A percentile compares a stretch with the other conserved stretches of the same genome.
These are phyloP conservation scores for Atalantia buxifolia DNA, from an alignment of 345 rosid genomes.

Conservation along the genomic window DNA sequence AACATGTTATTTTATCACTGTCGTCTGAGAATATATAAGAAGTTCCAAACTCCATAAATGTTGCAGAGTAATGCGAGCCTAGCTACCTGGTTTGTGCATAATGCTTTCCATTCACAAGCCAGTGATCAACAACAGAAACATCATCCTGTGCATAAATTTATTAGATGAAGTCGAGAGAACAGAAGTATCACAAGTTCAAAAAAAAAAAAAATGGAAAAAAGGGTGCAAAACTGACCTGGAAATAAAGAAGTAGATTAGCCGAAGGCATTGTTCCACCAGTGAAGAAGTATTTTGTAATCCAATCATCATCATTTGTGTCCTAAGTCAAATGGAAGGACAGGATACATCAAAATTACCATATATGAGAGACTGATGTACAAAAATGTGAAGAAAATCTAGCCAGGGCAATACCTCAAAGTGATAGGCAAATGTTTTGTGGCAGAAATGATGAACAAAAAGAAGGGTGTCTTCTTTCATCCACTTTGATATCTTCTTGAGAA, in stretches of 20 bases:
- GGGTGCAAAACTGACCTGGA: conserved; percentile 47
- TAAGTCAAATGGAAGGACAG: conserved; percentile 11
- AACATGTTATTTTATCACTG: neutral
- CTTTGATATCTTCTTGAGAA: conserved; percentile 65
- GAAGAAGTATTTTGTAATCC: conserved; percentile 89
- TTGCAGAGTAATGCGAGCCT: neutral
- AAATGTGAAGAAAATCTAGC: neutral
- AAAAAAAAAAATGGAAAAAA: neutral
- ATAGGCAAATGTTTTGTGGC: conserved; percentile 82
- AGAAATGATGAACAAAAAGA: conserved; percentile 82
- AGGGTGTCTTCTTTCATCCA: conserved; percentile 86
- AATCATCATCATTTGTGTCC: conserved; percentile 85
- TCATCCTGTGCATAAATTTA: conserved; percentile 42
- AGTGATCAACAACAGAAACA: conserved; percentile 65
- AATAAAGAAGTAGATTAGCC: conserved; percentile 79
- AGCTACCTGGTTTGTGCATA: conserved; percentile 73
- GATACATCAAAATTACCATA: neutral
- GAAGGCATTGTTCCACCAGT: conserved; percentile 93
- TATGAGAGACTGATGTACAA: neutral
- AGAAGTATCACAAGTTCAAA: neutral
- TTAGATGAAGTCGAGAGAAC: neutral
- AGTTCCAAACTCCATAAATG: neutral
- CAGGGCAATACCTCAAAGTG: conserved; percentile 64
- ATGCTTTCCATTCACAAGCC: conserved; percentile 86
- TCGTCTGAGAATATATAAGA: neutral